Percentiles rank a stretch among this genome's conserved stretches.
phyloP scores from a whole-genome alignment of 2,329 filamentous ascomycete genomes.

The Colletotrichum noveboracense region DNA sequence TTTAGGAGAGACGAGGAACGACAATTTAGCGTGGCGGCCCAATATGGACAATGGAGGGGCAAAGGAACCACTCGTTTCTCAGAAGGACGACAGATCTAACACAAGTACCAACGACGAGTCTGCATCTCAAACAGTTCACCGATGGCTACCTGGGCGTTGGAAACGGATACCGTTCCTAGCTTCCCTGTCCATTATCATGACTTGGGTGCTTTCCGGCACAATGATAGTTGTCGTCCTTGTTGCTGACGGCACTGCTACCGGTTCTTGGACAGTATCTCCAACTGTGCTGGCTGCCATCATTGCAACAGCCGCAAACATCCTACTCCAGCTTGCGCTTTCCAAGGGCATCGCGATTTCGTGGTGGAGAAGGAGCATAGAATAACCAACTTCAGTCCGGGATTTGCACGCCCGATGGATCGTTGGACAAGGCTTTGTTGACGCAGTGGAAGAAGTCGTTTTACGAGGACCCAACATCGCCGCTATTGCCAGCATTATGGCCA shows the following conservation, averaged over 20 bases:
- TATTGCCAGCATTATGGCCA: not conserved
- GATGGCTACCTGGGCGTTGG: not conserved
- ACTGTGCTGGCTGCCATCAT: not conserved
- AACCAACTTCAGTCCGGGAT: not conserved
- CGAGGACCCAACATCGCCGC: not conserved
- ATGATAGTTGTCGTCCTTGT: not conserved
- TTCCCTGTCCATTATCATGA: not conserved
- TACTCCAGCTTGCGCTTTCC: not conserved
- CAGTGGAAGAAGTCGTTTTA: not conserved
- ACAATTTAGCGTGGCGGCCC: not conserved
- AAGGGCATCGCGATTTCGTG: not conserved
- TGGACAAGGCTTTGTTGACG: not conserved
- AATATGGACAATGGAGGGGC: not conserved
- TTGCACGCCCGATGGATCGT: not conserved
- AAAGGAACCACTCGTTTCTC: not conserved
- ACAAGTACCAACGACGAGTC: not conserved
- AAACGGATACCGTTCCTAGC: not conserved
- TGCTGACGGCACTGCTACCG: not conserved
- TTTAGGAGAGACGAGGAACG: not conserved
- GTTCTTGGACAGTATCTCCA: not conserved
- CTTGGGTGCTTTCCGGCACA: not conserved
- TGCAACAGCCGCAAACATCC: not conserved
- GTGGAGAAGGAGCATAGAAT: not conserved
- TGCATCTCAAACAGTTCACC: not conserved
- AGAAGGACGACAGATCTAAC: not conserved